Evolutionary conservation across 345 rosid species (phyloP), one percentile per base, ranked within the genome.

Genomic region (Anastatica hierochuntica): DNA sequence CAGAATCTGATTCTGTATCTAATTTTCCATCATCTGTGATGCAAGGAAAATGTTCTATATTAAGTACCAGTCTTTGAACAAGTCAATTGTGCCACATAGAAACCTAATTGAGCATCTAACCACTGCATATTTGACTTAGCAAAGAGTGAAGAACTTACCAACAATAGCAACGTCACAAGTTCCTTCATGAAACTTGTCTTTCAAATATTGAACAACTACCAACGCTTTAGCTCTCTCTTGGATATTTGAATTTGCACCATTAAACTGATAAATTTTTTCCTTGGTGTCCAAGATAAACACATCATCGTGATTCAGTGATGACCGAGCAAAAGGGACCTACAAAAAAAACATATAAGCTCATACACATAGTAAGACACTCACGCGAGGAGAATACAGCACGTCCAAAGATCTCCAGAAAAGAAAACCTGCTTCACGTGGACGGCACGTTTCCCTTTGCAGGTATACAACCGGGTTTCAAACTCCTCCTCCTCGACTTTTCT

Each of bases 141-240:
- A 38, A 29, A 52, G 18, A 15, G 29, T 2, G 45, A 51, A 29
- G 36, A 31, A 42, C 87, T 70, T 76, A 88, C 96, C 96, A 55
- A 88, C 84, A 64, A 88, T 80, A 44, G 94, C 96, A 68, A 88
- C 84, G 30, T 77, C 83, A 56, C 84, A 78, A 10, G 49, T 76
- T 68, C 96, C 96, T 14, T 80, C 90, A 45, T 88, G 96, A 78
- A 79, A 80, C 72, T 77, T 84, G 63, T 88, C 96, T 75, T 88
- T 88, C 66, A 88, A 74, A 77, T 76, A 88, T 69, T 88, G 95
- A 79, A 88, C 77, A 27, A 89, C 95, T 79, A 76, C 96, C 74
- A 84, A 78, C 37, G 99, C 94, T 76, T 94, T 94, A 31, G 89
- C 99, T 60, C 99, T 81, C 71, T 94, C 99, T 66, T 94, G 99